Evolutionary conservation across 345 rosid genomes (phyloP).

Genomic region (Murraya paniculata): DNA sequence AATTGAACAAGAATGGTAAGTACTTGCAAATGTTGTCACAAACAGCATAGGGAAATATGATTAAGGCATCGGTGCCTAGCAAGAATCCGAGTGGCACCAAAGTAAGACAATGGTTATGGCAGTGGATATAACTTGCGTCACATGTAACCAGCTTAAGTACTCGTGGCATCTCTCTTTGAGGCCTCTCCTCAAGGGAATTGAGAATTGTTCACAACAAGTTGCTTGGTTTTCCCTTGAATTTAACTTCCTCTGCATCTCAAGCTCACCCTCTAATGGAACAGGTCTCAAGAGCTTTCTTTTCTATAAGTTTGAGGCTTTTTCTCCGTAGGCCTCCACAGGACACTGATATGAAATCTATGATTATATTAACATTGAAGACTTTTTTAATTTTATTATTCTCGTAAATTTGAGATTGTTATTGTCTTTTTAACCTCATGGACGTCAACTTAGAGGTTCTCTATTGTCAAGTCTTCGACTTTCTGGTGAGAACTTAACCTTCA

Average conservation of each 20-base stretch:
- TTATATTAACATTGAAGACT: neutral
- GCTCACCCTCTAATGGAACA: neutral
- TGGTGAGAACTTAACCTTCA: slow-evolving; percentile 10
- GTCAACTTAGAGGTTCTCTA: slow-evolving; percentile 7
- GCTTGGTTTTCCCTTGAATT: slow-evolving; percentile 16
- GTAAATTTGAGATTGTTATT: neutral
- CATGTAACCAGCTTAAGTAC: slow-evolving; percentile 24
- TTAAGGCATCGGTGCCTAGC: slow-evolving; percentile 20
- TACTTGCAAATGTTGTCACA: neutral
- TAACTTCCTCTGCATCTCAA: neutral
- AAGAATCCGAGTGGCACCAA: slow-evolving; percentile 31
- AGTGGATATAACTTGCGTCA: slow-evolving; percentile 27
- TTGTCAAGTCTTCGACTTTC: neutral
- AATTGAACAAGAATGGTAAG: neutral
- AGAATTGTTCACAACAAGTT: slow-evolving; percentile 34
- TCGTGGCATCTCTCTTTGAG: slow-evolving; percentile 31
- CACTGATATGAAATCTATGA: slow-evolving; percentile 5
- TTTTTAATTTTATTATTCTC: neutral
- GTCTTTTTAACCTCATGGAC: slow-evolving; percentile 22
- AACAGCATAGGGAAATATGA: neutral
- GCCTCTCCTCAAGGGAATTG: slow-evolving; percentile 26
- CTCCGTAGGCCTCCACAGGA: slow-evolving; percentile 23
- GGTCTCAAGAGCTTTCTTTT: neutral
- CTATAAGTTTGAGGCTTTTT: neutral
- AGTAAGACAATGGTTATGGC: slow-evolving; percentile 26